phyloP scores from a whole-genome alignment of 331 rosid species.

The Erythrophleum ivorense region DNA sequence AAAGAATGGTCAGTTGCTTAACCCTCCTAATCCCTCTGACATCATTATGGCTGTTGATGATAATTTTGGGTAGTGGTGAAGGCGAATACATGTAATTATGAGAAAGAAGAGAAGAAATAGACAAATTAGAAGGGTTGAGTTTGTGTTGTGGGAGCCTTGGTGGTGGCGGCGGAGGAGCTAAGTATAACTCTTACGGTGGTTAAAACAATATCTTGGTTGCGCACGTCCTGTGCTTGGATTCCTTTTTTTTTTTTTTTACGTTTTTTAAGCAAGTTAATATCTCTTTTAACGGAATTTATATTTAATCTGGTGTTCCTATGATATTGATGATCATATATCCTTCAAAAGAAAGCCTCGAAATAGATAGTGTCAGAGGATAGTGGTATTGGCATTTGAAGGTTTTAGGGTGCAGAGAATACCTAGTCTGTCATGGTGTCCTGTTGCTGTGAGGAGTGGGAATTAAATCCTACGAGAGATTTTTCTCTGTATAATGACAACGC shows the following conservation, averaged over 20 bases:
- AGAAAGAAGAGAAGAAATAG: neutral
- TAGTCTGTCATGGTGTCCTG: neutral
- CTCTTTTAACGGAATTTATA: neutral
- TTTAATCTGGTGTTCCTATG: neutral
- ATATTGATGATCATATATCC: neutral
- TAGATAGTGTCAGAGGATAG: neutral
- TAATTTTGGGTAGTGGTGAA: neutral
- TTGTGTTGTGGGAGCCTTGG: neutral
- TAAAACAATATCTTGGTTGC: neutral
- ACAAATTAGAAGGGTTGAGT: neutral
- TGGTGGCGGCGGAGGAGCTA: neutral
- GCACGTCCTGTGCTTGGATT: neutral
- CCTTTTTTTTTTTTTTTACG: neutral
- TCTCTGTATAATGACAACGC: neutral
- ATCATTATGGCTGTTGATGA: neutral
- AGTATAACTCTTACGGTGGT: neutral
- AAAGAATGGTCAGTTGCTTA: constrained; percentile 58
- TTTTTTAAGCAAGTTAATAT: neutral
- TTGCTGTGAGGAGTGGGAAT: neutral
- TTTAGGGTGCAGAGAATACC: neutral
- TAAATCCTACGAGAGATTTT: neutral
- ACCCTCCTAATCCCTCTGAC: constrained; percentile 25
- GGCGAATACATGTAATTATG: neutral
- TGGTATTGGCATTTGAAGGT: neutral
- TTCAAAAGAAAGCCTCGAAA: neutral